A percentile compares a stretch with the other conserved stretches of the same genome.
These are phyloP conservation scores for Backusella westeae DNA, from an alignment of 192 early-diverging fungal species.

Conservation along the genomic window DNA sequence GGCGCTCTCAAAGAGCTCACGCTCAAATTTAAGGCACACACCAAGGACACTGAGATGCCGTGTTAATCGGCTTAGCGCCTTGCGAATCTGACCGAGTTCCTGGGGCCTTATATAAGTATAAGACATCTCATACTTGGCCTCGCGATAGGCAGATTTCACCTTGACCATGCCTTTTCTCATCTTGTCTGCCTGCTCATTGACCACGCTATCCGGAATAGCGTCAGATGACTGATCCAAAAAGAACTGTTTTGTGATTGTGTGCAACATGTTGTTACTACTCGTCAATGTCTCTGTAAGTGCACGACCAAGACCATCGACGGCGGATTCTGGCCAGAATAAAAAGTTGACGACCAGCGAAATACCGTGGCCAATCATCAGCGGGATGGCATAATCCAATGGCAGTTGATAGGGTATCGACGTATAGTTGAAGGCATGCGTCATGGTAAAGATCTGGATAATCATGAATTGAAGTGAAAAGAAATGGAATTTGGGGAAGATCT, in stretches of 20 bases:
- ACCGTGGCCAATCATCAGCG: constrained; percentile 39
- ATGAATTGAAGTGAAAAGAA: constrained; percentile 44
- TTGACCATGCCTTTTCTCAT: constrained; percentile 37
- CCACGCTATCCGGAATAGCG: constrained; percentile 3
- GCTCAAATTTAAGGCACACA: constrained; percentile 31
- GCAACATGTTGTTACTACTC: constrained; percentile 30
- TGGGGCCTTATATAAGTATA: constrained; percentile 29
- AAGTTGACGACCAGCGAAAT: constrained; percentile 43
- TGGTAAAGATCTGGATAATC: constrained; percentile 43
- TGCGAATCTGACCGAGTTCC: constrained; percentile 23
- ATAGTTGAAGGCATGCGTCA: constrained; percentile 29
- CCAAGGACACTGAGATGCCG: constrained; percentile 33
- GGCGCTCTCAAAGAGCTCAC: constrained; percentile 32
- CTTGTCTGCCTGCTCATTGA: constrained; percentile 15
- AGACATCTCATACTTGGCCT: constrained; percentile 37
- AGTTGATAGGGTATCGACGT: not conserved
- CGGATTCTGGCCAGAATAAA: constrained; percentile 48
- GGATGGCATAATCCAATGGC: constrained; percentile 32
- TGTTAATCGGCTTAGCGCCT: constrained; percentile 24
- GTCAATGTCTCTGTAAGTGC: constrained; percentile 34
- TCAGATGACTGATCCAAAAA: constrained; percentile 28
- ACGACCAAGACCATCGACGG: constrained; percentile 44
- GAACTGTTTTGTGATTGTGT: constrained; percentile 34
- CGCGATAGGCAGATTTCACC: constrained; percentile 34
- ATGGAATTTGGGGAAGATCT: constrained; percentile 43